Evolutionary conservation across 163 green algal genomes (phyloP).

Genomic region (Scenedesmus sp.): DNA sequence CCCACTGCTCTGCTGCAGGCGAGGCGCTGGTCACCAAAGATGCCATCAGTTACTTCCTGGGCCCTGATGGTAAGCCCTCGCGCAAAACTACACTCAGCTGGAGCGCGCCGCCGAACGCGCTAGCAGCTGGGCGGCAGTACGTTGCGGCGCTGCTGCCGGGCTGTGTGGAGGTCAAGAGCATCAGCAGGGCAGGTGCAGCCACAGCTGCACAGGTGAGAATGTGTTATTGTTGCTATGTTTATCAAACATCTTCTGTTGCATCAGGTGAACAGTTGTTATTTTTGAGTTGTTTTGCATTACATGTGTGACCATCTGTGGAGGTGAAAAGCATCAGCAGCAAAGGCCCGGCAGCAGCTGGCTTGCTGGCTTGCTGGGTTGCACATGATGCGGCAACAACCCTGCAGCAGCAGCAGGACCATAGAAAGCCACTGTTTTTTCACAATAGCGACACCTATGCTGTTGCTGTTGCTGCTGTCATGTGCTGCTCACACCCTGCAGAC

Average conservation of each 20-base stretch:
- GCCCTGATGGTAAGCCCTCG: slow-evolving; percentile 42
- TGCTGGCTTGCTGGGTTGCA: neutral
- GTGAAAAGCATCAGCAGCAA: slow-evolving; percentile 19
- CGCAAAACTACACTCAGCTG: slow-evolving; percentile 53
- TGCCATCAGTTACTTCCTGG: slow-evolving; percentile 52
- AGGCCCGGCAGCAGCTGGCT: slow-evolving; percentile 13
- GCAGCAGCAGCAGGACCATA: neutral
- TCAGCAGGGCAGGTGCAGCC: slow-evolving; percentile 24
- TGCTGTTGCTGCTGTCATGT: neutral
- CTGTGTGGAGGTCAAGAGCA: slow-evolving; percentile 59
- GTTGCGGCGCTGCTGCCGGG: slow-evolving; percentile 59
- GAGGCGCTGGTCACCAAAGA: slow-evolving; percentile 57
- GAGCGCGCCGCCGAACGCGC: slow-evolving; percentile 53
- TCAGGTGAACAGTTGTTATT: too few species aligned
- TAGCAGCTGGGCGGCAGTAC: slow-evolving; percentile 60
- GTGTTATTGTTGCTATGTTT: too few species aligned
- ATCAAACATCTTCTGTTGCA: too few species aligned
- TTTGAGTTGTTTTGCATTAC: slow-evolving; percentile 34
- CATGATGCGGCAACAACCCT: too few species aligned
- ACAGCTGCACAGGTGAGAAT: slow-evolving; percentile 5
- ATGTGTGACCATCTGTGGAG: slow-evolving; percentile 59
- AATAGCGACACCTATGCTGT: neutral
- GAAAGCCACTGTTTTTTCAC: neutral
- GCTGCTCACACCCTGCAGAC: too few species aligned
- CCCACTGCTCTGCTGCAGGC: neutral